Evolutionary conservation across 345 rosid genomes (phyloP).

Genomic region (Linum usitatissimum): DNA sequence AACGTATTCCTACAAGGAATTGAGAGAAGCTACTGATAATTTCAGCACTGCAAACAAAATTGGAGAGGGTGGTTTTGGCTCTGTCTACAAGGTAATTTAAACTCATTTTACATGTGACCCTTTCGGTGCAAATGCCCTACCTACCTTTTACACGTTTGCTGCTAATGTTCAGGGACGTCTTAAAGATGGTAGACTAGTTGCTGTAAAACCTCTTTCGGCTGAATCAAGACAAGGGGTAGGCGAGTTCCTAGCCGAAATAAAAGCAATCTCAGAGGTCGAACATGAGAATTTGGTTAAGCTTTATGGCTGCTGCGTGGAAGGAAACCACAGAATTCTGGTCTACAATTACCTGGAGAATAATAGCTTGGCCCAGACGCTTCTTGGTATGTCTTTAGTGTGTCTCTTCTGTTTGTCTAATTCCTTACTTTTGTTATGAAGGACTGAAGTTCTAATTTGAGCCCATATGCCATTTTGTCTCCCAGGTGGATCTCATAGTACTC

Average conservation of each 20-base stretch:
- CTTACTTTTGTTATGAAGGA: background rate
- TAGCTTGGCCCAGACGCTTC: slow-evolving; percentile 78
- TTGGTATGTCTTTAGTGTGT: slow-evolving; percentile 45
- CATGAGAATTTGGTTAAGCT: slow-evolving; percentile 82
- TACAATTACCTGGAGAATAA: slow-evolving; percentile 84
- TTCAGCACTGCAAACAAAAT: slow-evolving; percentile 53
- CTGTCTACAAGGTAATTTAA: slow-evolving; percentile 66
- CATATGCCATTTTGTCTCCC: slow-evolving; percentile 14
- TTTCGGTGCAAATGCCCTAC: background rate
- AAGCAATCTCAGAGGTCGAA: slow-evolving; percentile 57
- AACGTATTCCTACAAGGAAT: slow-evolving; percentile 50
- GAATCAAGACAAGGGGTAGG: slow-evolving; percentile 83
- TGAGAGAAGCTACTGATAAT: slow-evolving; percentile 60
- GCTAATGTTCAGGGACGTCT: slow-evolving; percentile 62
- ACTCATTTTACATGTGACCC: background rate
- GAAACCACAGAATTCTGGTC: slow-evolving; percentile 67
- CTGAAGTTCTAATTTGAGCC: slow-evolving; percentile 10
- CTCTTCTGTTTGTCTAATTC: slow-evolving; percentile 2
- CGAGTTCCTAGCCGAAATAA: slow-evolving; percentile 86
- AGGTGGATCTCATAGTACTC: slow-evolving; percentile 44
- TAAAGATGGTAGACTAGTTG: slow-evolving; percentile 65
- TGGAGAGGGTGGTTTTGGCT: slow-evolving; percentile 97
- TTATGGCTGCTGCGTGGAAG: slow-evolving; percentile 87
- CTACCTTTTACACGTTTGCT: background rate
- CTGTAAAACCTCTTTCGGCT: slow-evolving; percentile 81